Conservation (phyloP, 176 grass and related monocot species). For the Zizania latifolia region DNA sequence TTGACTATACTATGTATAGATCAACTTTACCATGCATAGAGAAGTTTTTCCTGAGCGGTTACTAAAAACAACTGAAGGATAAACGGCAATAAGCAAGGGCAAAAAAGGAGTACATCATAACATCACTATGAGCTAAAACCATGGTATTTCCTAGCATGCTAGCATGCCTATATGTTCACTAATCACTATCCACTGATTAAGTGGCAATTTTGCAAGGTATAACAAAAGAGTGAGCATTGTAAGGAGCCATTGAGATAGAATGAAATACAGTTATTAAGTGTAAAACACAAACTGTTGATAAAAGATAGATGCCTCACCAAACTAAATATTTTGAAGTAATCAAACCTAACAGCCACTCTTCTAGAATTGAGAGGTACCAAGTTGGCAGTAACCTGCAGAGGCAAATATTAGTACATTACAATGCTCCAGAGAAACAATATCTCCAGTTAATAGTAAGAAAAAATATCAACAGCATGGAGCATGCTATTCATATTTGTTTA, state of each 20-base stretch:
- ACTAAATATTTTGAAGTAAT: slow-evolving; percentile 96
- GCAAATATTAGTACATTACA: slow-evolving; percentile 17
- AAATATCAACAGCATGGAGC: background rate
- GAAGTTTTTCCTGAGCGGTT: background rate
- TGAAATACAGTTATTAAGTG: background rate
- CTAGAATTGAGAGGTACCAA: slow-evolving; percentile 63
- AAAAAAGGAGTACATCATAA: background rate
- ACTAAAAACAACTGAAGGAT: slow-evolving; percentile 4
- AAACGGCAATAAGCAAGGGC: background rate
- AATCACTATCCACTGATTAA: background rate
- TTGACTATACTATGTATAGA: background rate
- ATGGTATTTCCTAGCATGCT: background rate
- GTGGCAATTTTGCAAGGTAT: background rate
- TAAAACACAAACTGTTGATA: background rate
- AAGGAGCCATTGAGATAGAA: background rate
- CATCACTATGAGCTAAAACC: background rate
- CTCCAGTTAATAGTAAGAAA: background rate
- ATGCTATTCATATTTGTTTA: background rate
- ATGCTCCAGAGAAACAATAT: slow-evolving; percentile 17
- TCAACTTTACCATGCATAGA: background rate
- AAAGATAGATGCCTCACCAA: slow-evolving; percentile 52
- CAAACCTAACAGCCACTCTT: slow-evolving; percentile 67
- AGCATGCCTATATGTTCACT: background rate
- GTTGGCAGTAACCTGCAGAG: slow-evolving; percentile 88
- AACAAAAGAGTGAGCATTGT: background rate